Conservation (phyloP, 2,329 filamentous ascomycete genomes). For the Akanthomyces lecanii region DNA sequence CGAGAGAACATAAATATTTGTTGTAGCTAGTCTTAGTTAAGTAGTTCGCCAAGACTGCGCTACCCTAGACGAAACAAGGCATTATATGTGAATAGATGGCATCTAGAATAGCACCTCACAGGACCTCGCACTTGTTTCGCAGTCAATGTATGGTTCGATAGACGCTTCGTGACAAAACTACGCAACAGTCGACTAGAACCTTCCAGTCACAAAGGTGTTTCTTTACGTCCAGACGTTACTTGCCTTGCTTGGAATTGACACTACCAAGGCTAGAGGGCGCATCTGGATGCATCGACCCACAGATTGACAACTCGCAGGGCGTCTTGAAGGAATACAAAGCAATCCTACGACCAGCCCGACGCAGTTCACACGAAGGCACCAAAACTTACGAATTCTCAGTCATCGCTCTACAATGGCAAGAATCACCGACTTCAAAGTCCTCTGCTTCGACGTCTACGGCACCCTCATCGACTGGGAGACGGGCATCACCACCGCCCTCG, state of each 20-base stretch:
- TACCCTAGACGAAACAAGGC: no score
- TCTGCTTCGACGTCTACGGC: constrained; percentile 77
- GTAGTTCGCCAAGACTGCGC: no score
- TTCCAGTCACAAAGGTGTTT: background rate
- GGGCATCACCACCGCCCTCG: constrained; percentile 55
- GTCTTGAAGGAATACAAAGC: background rate
- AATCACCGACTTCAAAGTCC: constrained; percentile 32
- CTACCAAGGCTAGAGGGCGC: background rate
- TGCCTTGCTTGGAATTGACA: no score
- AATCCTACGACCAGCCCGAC: background rate
- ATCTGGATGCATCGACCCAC: background rate
- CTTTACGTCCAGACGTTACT: background rate
- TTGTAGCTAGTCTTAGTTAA: no score
- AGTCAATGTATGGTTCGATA: no score
- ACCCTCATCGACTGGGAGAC: constrained; percentile 76
- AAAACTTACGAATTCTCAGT: background rate
- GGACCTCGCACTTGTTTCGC: no score
- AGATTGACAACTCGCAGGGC: constrained; percentile 2
- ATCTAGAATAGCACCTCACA: no score
- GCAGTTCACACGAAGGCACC: background rate
- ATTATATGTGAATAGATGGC: no score
- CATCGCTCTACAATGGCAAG: background rate
- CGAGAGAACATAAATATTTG: no score
- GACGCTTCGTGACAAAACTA: no score
- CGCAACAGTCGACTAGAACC: background rate